These are phyloP conservation scores for Neofusicoccum ribis DNA, from an alignment of 2,329 filamentous ascomycete species.

Conservation along the genomic window DNA sequence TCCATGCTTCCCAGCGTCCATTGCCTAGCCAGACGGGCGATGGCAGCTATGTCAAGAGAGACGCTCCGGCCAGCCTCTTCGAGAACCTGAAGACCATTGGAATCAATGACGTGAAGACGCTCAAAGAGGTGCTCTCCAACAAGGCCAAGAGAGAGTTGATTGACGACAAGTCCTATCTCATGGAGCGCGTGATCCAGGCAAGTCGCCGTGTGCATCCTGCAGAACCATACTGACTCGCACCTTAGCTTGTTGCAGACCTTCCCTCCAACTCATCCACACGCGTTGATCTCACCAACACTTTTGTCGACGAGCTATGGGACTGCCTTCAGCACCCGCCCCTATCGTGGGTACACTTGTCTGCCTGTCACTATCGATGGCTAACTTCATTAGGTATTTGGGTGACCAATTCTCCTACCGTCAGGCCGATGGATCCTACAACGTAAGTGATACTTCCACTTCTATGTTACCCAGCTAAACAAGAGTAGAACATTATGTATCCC, in stretches of 20 bases:
- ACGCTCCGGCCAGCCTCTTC: conserved; percentile 51
- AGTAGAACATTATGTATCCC: conserved; percentile 60
- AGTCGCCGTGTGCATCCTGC: not conserved
- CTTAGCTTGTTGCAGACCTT: conserved; percentile 15
- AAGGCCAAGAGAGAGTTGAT: conserved; percentile 65
- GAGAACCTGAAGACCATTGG: conserved; percentile 61
- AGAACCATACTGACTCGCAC: not conserved
- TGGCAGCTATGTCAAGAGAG: conserved; percentile 39
- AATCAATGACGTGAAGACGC: conserved; percentile 42
- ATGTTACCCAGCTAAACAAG: conserved; percentile 38
- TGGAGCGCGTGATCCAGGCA: conserved; percentile 68
- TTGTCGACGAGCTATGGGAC: conserved; percentile 24
- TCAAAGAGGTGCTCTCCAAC: conserved; percentile 60
- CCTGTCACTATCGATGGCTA: not conserved
- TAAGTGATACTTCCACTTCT: not conserved
- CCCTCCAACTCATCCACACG: conserved; percentile 21
- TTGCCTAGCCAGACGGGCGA: conserved; percentile 22
- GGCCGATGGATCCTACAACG: conserved; percentile 45
- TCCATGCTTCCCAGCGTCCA: conserved; percentile 24
- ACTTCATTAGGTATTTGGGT: conserved; percentile 37
- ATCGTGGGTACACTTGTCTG: conserved; percentile 15
- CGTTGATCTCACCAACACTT: conserved; percentile 24
- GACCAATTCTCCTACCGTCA: conserved; percentile 39
- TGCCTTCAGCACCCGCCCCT: conserved; percentile 24
- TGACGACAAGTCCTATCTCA: conserved; percentile 76